Evolutionary conservation across 169 alveolate species (phyloP), one percentile per base, ranked within the genome.

Genomic region (Cryptosporidium muris): DNA sequence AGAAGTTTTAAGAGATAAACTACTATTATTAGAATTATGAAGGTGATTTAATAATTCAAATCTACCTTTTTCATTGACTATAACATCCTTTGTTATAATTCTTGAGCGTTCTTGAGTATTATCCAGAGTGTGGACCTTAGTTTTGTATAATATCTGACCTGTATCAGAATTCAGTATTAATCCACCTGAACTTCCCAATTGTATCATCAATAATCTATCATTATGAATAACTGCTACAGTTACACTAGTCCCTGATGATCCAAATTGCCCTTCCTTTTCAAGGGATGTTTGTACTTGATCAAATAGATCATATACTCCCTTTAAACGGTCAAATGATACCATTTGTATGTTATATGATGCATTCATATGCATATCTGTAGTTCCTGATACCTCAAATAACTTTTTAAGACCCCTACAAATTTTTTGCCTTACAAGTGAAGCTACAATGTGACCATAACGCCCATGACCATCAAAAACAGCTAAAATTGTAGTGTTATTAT

Each of bases 401-500:
- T 58, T 58, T 45, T 74, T 66, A 8, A 74, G 37, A 25, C 85
- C 85, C 14, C 62, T 38, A 4, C 54, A 43, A 11, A 74, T 16
- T 36, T 25, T 74, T 43, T 74, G 85, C 63, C 63, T 74, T 25
- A 74, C 85, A 74, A 74, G 54, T 8, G 85, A 60, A 14, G 85
- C 66, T 9, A 74, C 58, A 16, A 58, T 74, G 11, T 74, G 85
- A 12, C 85, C 85, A 58, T 74, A 74, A 1, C 85, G 66, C 8
- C 85, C 85, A 34, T 74, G 85, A 3, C 85, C 85, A 58, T 74
- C 85, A 47, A 74, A 74, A 40, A 74, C 85, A 1, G 74, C 85
- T 45, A 58, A 47, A 47, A 74, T 37, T 3, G 60, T 34, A 40
- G 43, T 58, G 16, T 74, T 60, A 36, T 74, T 67, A 14, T 3